These are phyloP conservation scores for Auricularia sp. DNA, from an alignment of 768 basidiomycete genomes.

Conservation along the genomic window DNA sequence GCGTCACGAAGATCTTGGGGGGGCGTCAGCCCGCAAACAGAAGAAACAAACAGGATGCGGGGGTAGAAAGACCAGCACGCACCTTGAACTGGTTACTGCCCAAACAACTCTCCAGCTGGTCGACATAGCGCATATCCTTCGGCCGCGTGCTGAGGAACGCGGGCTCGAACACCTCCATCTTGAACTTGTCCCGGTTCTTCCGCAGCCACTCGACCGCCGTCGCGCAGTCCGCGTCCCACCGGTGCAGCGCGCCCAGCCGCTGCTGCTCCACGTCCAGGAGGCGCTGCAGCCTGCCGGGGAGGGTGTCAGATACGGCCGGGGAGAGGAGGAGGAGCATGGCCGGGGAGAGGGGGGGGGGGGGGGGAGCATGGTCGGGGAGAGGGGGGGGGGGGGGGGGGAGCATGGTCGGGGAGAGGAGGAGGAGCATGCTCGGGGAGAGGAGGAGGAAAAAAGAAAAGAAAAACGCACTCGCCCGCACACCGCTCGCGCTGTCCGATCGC, in stretches of 20 bases:
- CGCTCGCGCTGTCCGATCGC: too few relatives aligned
- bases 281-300: constrained; percentile 34
- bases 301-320: too few relatives aligned
- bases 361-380: too few relatives aligned
- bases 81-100: constrained; percentile 53
- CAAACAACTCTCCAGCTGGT: constrained; percentile 70
- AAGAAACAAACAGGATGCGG: not conserved
- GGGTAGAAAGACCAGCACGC: constrained; percentile 10
- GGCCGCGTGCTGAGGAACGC: constrained; percentile 59
- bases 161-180: constrained; percentile 79
- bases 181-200: constrained; percentile 50
- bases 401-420: too few relatives aligned
- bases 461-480: too few relatives aligned
- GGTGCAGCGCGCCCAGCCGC: constrained; percentile 43
- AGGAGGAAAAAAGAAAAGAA: too few relatives aligned
- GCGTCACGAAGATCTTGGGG: constrained; percentile 71
- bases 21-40: not conserved
- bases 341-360: not conserved
- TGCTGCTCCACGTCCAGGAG: constrained; percentile 46
- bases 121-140: constrained; percentile 46
- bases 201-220: constrained; percentile 68
- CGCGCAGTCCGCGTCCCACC: constrained; percentile 49
- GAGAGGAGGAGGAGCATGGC: too few relatives aligned
- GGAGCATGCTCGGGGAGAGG: too few relatives aligned
- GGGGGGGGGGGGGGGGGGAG: too few relatives aligned